Evolutionary conservation across 345 rosid genomes (phyloP).

Genomic region (Gossypium ekmanianum): DNA sequence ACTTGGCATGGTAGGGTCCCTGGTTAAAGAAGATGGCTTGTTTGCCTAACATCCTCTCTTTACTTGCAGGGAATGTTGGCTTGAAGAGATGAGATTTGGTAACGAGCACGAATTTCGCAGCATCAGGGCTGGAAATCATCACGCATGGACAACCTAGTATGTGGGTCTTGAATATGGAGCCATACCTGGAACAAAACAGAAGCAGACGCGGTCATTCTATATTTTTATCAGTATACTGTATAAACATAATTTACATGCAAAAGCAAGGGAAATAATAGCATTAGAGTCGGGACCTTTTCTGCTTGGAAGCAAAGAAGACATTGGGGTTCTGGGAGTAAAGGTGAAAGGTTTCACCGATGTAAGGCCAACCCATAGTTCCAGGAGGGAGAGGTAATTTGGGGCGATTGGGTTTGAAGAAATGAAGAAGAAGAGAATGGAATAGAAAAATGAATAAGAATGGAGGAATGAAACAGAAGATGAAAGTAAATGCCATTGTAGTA

Average conservation of each 20-base stretch:
- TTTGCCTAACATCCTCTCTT: conserved; percentile 82
- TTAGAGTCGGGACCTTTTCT: conserved; percentile 30
- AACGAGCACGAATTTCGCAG: conserved; percentile 65
- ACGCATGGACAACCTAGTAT: conserved; percentile 84
- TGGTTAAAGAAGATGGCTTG: conserved; percentile 85
- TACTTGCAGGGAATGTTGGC: conserved; percentile 85
- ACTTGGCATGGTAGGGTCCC: conserved; percentile 68
- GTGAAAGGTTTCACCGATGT: conserved; percentile 77
- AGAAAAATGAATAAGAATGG: conserved; percentile 32
- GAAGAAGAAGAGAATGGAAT: conserved; percentile 32
- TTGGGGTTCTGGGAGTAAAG: conserved; percentile 90
- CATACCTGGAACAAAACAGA: conserved; percentile 38
- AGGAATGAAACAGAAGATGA: conserved; percentile 14
- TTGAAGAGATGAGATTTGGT: conserved; percentile 72
- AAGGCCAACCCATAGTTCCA: conserved; percentile 86
- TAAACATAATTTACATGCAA: too few relatives aligned
- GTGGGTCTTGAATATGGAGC: conserved; percentile 77
- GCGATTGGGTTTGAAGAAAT: conserved; percentile 17
- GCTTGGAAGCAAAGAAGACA: conserved; percentile 69
- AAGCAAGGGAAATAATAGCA: too few relatives aligned
- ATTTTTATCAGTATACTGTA: too few relatives aligned
- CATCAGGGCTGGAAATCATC: conserved; percentile 84
- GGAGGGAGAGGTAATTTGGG: conserved; percentile 68
- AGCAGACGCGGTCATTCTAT: background rate
- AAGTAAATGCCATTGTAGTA: conserved; percentile 32